Evolutionary conservation across 2,329 filamentous ascomycete species (phyloP), one percentile per base, ranked within the genome.

Genomic region (Xylogone sp.): DNA sequence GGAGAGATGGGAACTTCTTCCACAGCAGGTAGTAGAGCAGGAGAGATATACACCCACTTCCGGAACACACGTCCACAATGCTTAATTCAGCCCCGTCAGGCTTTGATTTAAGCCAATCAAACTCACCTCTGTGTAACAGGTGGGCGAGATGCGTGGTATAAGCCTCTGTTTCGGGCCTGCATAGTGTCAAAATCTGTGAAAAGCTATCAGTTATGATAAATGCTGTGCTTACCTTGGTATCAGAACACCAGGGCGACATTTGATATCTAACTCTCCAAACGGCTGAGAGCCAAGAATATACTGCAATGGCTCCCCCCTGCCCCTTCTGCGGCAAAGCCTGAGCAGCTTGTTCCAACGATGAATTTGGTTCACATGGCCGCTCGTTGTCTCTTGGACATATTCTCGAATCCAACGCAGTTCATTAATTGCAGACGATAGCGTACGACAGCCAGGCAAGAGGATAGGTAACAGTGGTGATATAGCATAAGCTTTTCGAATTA

Each of bases 241-340:
- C 51, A 99, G 73, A 4, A 97, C 92, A 2, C 89, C 89, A 10
- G 76, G 80, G 22, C 74, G 75, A 64, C 92, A 97, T 50, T 78
- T 71, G 44, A 99, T 87, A 42, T 96, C 87, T 16, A 97, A 71
- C 3, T 82, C 73, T 0, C 92, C 93, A 70, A 99, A 97, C 1
- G 87, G 94, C 67, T 97, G 91, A 4, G 85, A 84, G 3, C 91
- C 91, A 1, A 99, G 73, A 20, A 97, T 78, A 65, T 97, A 97
- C 68, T 97, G 94, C 29, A 99, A 71, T 1, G 94, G 94, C 52
- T 84, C 80, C 1, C 90, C 90, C 8, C 66, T 69, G 8, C 77
- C 74, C 29, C 83, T 73, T 46, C 72, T 68, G 3, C 66, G 67
- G 55, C 79, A 82, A 6, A 84, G 66, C 1, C 62, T 55, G 7